Conservation (phyloP, 768 basidiomycete genomes). For the Inosperma sp. region DNA sequence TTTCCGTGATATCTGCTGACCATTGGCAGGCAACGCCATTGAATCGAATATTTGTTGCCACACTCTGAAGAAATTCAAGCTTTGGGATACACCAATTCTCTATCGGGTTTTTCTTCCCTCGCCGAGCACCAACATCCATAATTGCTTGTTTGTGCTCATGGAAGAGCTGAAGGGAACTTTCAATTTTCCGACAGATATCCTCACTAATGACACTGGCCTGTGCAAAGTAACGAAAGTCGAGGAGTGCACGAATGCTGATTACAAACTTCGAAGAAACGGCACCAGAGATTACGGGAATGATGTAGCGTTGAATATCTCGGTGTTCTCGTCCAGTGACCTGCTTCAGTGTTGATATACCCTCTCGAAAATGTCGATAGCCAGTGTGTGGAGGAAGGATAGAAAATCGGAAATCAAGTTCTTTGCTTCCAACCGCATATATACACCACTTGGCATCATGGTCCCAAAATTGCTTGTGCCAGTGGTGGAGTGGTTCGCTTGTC, state of each 20-base stretch:
- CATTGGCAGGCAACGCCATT: slow-evolving; percentile 29
- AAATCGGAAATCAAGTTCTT: slow-evolving; percentile 35
- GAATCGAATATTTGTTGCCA: slow-evolving; percentile 17
- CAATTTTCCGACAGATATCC: slow-evolving; percentile 11
- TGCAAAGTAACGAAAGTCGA: slow-evolving; percentile 24
- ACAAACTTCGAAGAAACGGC: slow-evolving; percentile 24
- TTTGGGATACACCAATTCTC: slow-evolving; percentile 39
- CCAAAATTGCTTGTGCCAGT: slow-evolving; percentile 32
- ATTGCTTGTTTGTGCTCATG: slow-evolving; percentile 31
- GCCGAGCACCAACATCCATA: slow-evolving; percentile 20
- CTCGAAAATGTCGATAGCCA: slow-evolving; percentile 23
- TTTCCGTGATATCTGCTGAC: slow-evolving; percentile 31
- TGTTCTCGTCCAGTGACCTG: slow-evolving; percentile 40
- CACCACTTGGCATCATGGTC: slow-evolving; percentile 37
- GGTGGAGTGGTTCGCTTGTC: slow-evolving; percentile 35
- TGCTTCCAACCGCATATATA: slow-evolving; percentile 20
- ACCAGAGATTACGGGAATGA: slow-evolving; percentile 31
- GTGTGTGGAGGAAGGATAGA: slow-evolving; percentile 31
- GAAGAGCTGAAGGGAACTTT: slow-evolving; percentile 23
- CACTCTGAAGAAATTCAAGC: slow-evolving; percentile 32
- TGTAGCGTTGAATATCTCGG: slow-evolving; percentile 30
- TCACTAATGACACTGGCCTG: slow-evolving; percentile 26
- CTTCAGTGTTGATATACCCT: slow-evolving; percentile 27
- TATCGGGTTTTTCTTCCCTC: slow-evolving; percentile 21
- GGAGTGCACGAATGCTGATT: slow-evolving; percentile 24